phyloP scores from a whole-genome alignment of 2,329 filamentous ascomycete species.

The Alternaria gansuensis region DNA sequence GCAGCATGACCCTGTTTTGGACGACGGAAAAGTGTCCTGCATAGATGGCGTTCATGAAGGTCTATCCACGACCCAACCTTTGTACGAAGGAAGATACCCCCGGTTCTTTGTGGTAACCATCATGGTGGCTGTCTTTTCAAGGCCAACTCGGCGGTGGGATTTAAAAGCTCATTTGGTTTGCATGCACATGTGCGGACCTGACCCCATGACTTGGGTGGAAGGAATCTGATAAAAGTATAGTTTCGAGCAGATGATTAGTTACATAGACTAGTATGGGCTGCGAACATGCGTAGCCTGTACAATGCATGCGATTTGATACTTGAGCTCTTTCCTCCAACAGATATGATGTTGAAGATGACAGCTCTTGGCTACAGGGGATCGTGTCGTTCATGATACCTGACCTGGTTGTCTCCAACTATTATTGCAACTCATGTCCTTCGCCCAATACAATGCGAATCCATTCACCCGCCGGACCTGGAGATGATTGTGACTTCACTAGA shows the following conservation, averaged over 20 bases:
- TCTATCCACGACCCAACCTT: constrained; percentile 36
- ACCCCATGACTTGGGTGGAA: constrained; percentile 46
- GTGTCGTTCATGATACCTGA: not conserved
- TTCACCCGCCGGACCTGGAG: not conserved
- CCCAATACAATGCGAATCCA: not conserved
- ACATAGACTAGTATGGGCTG: constrained; percentile 45
- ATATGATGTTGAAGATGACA: not conserved
- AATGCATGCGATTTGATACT: constrained; percentile 42
- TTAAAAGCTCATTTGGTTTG: constrained; percentile 36
- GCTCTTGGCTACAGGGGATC: not conserved
- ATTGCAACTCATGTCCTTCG: not conserved
- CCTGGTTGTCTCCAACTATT: not conserved
- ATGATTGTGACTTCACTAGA: not conserved
- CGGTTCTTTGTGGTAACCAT: constrained; percentile 40
- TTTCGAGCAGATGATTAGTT: constrained; percentile 46
- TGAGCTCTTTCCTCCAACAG: not conserved
- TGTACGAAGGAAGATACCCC: constrained; percentile 50
- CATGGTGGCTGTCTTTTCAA: constrained; percentile 34
- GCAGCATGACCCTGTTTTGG: constrained; percentile 38
- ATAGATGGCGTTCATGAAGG: constrained; percentile 54
- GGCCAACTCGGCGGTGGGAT: constrained; percentile 42
- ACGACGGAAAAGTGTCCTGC: constrained; percentile 49
- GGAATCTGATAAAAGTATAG: constrained; percentile 52
- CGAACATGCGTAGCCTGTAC: constrained; percentile 31
- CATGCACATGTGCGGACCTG: constrained; percentile 33